Evolutionary conservation across 352 stramenopile genomes (phyloP), one percentile per base, ranked within the genome.

Genomic region (Phytophthora pseudosyringae): DNA sequence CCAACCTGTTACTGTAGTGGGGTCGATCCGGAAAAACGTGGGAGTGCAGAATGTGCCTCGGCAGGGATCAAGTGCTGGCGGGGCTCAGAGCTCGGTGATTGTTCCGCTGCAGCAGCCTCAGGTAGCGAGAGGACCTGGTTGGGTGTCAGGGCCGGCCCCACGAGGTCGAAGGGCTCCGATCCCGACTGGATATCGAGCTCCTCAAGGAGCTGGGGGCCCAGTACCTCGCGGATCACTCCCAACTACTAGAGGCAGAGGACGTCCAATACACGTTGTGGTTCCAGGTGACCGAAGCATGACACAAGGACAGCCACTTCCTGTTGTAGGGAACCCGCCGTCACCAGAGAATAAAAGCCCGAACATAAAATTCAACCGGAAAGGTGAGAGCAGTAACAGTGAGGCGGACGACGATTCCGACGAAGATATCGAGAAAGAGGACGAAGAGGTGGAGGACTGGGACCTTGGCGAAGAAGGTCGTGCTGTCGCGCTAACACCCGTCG

Each of bases 401-500:
- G 51, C 5, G 33, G 45, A 65, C 25, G 48, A 58, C 26, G 73
- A 78, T 40, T 65, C 71, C 9, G 74, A 76, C 12, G 71, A 86
- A 28, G 74, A 83, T 38, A 38, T 80, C 5, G 47, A 71, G 3
- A 62, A 65, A 25, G 76, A 70, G 3, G 77, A 82, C 28, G 75
- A 82, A 44, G 69, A 81, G 35, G 77, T 81, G 2, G 67, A 58
- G 7, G 72, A 84, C 26, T 81, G 76, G 73, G 67, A 76, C 65
- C 43, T 80, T 26, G 64, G 41, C 4, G 63, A 75, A 18, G 48
- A 62, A 36, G 39, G 16, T 3, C 29, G 21, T 15, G 12, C 21
- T 35, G 56, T 46, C 5, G 8, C n/a, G 31, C n/a, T 41, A 43
- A 41, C 32, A 28, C n/a, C 38, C 4, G 35, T 3, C 1, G 25